A percentile compares a stretch with the other conserved stretches of the same genome.
Conservation (phyloP, 2,329 filamentous ascomycete species). For the Laburnicola sp. region DNA sequence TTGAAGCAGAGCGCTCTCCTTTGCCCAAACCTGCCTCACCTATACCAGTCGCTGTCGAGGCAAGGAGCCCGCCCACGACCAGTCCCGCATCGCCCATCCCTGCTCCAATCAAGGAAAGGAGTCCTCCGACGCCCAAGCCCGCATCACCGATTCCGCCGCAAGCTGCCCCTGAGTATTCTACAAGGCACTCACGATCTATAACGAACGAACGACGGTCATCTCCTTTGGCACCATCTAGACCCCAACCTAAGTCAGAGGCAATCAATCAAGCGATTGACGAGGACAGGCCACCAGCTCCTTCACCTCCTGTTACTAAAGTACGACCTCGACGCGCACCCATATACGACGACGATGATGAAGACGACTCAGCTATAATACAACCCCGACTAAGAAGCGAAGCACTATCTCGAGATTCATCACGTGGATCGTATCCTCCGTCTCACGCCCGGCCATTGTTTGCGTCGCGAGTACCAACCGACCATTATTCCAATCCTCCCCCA, state of each 20-base stretch:
- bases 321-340: conserved; percentile 35
- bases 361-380: conserved; percentile 36
- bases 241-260: conserved; percentile 32
- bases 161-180: conserved; percentile 19
- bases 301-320: conserved; percentile 35
- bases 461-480: conserved; percentile 41
- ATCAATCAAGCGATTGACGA: conserved; percentile 31
- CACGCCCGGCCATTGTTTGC: conserved; percentile 38
- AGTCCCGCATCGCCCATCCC: conserved; percentile 5
- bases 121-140: conserved; percentile 5
- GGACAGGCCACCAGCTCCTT: conserved; percentile 39
- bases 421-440: conserved; percentile 26
- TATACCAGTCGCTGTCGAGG: background rate
- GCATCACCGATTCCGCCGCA: conserved; percentile 21
- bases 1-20: conserved; percentile 1
- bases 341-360: conserved; percentile 40
- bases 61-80: background rate
- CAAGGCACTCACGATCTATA: conserved; percentile 26
- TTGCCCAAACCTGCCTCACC: background rate
- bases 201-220: conserved; percentile 21
- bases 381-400: conserved; percentile 36
- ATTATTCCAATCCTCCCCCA: conserved; percentile 63
- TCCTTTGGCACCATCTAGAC: conserved; percentile 22
- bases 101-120: conserved; percentile 5
- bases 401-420: conserved; percentile 28